These are phyloP conservation scores for Diaporthe vexans DNA, from an alignment of 2,329 filamentous ascomycete genomes.

Conservation along the genomic window DNA sequence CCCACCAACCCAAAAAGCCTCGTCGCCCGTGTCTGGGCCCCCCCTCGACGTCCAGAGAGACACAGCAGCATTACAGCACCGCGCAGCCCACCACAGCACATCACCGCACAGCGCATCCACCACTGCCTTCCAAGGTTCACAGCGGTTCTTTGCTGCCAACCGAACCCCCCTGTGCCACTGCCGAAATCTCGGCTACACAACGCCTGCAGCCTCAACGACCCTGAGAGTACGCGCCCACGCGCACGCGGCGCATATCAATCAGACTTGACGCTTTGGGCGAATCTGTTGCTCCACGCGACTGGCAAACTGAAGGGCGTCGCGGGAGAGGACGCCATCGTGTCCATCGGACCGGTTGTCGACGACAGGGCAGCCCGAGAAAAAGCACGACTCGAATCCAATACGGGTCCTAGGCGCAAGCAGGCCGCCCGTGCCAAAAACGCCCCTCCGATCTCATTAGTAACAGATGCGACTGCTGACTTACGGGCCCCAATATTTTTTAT, in stretches of 20 bases:
- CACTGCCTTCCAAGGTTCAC: slow-evolving; percentile 2
- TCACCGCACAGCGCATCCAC: neutral
- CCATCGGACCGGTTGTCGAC: slow-evolving; percentile 28
- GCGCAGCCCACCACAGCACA: too few species aligned
- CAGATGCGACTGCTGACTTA: slow-evolving; percentile 34
- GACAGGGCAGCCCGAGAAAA: slow-evolving; percentile 23
- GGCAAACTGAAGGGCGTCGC: neutral
- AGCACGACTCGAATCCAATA: slow-evolving; percentile 26
- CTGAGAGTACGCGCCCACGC: neutral
- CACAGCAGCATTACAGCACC: neutral
- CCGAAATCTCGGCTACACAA: slow-evolving; percentile 31
- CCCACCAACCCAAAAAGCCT: slow-evolving; percentile 17
- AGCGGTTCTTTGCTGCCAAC: neutral
- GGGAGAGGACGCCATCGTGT: slow-evolving; percentile 12
- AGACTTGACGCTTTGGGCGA: neutral
- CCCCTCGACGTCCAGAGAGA: neutral
- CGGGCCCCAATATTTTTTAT: slow-evolving; percentile 31
- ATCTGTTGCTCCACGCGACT: slow-evolving; percentile 11
- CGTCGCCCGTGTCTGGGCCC: neutral
- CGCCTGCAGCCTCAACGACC: slow-evolving; percentile 25
- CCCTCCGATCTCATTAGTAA: slow-evolving; percentile 29
- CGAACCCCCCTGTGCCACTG: slow-evolving; percentile 17
- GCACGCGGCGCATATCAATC: slow-evolving; percentile 14
- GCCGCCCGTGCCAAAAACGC: slow-evolving; percentile 14
- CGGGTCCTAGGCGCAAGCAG: slow-evolving; percentile 17